phyloP scores from a whole-genome alignment of 331 rosid species.

The Dryas integrifolia region DNA sequence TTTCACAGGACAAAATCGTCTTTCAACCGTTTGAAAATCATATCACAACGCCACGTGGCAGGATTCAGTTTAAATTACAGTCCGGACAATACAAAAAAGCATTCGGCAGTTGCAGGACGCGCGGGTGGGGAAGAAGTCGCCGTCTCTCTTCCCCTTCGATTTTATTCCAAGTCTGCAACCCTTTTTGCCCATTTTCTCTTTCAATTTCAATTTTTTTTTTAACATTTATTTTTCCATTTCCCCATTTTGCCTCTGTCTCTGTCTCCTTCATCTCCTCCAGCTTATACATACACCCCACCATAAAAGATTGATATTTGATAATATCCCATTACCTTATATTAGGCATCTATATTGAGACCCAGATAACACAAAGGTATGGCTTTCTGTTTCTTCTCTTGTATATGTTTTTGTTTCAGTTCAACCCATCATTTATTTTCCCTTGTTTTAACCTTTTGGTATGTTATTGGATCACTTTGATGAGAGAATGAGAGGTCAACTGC shows the following conservation, averaged over 20 bases:
- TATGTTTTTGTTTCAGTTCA: slow-evolving; percentile 6
- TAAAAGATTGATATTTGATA: slow-evolving; percentile 11
- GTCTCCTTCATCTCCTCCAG: slow-evolving; percentile 33
- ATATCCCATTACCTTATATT: slow-evolving; percentile 14
- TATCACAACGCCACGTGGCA: slow-evolving; percentile 33
- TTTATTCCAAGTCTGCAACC: slow-evolving; percentile 35
- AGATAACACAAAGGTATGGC: slow-evolving; percentile 38
- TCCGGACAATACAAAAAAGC: background rate
- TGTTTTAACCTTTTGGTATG: background rate
- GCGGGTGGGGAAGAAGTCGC: slow-evolving; percentile 36
- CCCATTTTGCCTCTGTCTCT: slow-evolving; percentile 41
- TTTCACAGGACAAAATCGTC: slow-evolving; percentile 12
- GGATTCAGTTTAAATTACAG: slow-evolving; percentile 5
- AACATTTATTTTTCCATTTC: background rate
- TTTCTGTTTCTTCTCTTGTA: slow-evolving; percentile 1
- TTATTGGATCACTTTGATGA: background rate
- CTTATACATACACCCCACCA: slow-evolving; percentile 30
- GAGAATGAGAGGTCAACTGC: slow-evolving; percentile 9
- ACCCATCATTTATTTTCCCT: slow-evolving; percentile 11
- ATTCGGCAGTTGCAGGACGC: slow-evolving; percentile 33
- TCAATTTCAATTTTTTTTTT: background rate
- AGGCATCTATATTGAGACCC: slow-evolving; percentile 29
- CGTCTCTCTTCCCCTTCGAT: slow-evolving; percentile 33
- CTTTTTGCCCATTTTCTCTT: background rate
- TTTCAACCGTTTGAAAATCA: background rate